A percentile compares a stretch with the other conserved stretches of the same genome.
Conservation (phyloP, 2,329 filamentous ascomycete species). For the Fusarium sp. region DNA sequence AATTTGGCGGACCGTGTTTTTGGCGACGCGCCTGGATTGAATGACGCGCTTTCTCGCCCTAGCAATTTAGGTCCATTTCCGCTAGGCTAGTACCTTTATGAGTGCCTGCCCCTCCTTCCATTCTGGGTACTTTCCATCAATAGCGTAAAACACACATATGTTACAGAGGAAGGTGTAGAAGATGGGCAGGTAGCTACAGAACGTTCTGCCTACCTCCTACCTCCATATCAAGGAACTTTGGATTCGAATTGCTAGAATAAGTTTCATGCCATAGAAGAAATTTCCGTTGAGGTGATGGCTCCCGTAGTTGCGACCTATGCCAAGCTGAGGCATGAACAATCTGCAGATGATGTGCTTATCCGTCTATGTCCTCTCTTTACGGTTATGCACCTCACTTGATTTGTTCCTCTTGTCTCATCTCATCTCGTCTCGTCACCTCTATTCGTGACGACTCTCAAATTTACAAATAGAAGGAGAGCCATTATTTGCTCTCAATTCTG, state of each 20-base stretch:
- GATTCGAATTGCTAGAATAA: not conserved
- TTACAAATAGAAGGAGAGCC: not conserved
- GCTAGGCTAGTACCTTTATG: not conserved
- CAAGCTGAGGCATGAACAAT: not conserved
- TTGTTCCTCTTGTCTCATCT: not conserved
- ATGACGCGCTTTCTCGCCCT: slow-evolving; percentile 42
- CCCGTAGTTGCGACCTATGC: not conserved
- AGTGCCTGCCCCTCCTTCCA: slow-evolving; percentile 36
- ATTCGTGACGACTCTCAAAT: not conserved
- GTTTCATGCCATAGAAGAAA: not conserved
- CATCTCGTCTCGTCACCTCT: not conserved
- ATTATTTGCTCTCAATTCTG: not conserved
- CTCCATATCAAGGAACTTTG: not conserved
- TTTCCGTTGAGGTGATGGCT: not conserved
- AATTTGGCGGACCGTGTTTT: slow-evolving; percentile 47
- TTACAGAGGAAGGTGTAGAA: not conserved
- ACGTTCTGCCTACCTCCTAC: not conserved
- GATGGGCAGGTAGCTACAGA: not conserved
- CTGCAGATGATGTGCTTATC: not conserved
- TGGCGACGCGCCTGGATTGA: slow-evolving; percentile 44
- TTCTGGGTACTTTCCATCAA: not conserved
- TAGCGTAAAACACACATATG: not conserved
- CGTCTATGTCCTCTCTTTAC: not conserved
- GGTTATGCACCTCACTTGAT: not conserved
- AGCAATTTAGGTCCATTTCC: slow-evolving; percentile 24